Percentiles rank a stretch among this genome's conserved stretches.
phyloP scores from a whole-genome alignment of 2,329 filamentous ascomycete genomes.

The Cyanodermella asteris region DNA sequence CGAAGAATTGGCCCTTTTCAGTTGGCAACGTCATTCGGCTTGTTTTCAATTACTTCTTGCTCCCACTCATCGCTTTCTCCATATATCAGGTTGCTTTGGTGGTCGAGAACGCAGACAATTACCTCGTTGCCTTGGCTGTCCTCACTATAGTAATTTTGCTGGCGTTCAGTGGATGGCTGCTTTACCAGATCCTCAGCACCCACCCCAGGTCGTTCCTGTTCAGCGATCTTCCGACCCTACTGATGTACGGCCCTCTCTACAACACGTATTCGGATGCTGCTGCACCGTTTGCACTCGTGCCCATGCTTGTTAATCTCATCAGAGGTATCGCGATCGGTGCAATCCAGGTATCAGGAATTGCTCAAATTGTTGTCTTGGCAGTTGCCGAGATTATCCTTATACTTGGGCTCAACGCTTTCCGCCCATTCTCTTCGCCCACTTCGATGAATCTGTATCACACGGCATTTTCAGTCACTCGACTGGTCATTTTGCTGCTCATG shows the following conservation, averaged over 20 bases:
- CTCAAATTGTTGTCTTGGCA: constrained; percentile 75
- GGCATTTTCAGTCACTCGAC: constrained; percentile 56
- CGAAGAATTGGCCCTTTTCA: constrained; percentile 81
- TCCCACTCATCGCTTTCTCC: constrained; percentile 70
- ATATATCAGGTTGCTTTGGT: constrained; percentile 68
- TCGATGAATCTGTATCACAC: constrained; percentile 96
- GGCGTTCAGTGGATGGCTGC: constrained; percentile 54
- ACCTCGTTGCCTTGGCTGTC: too few relatives aligned
- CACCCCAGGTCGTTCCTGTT: constrained; percentile 73
- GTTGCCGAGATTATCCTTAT: constrained; percentile 87
- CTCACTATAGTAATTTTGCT: constrained; percentile 53
- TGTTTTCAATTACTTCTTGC: constrained; percentile 76
- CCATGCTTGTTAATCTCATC: constrained; percentile 63
- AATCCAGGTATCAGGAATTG: constrained; percentile 78
- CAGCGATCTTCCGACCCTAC: constrained; percentile 73
- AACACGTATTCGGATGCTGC: constrained; percentile 94
- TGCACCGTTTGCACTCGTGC: constrained; percentile 71
- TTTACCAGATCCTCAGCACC: constrained; percentile 58
- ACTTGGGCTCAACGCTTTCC: constrained; percentile 69
- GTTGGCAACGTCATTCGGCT: constrained; percentile 61
- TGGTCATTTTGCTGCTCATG: constrained; percentile 54
- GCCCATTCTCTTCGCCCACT: constrained; percentile 71
- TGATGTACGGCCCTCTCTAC: constrained; percentile 82
- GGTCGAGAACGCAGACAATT: constrained; percentile 52
- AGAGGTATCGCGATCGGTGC: constrained; percentile 81